phyloP scores from a whole-genome alignment of 164 flowering plant genomes.

The Vitis riparia region DNA sequence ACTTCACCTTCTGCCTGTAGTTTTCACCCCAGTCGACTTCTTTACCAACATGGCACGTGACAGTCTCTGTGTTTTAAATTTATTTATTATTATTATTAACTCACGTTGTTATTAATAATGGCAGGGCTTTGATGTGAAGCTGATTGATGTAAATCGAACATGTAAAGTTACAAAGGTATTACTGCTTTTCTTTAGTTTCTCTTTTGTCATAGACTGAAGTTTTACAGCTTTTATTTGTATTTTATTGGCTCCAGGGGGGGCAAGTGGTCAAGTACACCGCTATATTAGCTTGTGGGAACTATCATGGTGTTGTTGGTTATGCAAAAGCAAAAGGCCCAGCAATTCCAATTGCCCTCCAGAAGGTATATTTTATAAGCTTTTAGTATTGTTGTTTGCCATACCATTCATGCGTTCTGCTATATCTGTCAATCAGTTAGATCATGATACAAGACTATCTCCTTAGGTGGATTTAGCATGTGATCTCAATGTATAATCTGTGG shows the following conservation, averaged over 20 bases:
- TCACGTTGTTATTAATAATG: slow-evolving; percentile 16
- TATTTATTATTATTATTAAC: neutral
- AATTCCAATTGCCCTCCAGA: slow-evolving; percentile 80
- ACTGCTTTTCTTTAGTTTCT: neutral
- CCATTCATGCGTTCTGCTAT: neutral
- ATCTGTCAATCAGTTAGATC: too few species aligned
- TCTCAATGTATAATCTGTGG: too few species aligned
- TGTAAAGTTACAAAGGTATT: slow-evolving; percentile 92
- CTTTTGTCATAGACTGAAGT: neutral
- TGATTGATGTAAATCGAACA: slow-evolving; percentile 78
- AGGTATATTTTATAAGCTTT: slow-evolving; percentile 41
- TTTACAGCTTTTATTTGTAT: neutral
- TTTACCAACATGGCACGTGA: too few species aligned
- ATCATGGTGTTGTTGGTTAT: slow-evolving; percentile 83
- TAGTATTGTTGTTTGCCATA: neutral
- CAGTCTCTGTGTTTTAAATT: neutral
- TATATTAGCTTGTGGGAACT: slow-evolving; percentile 86
- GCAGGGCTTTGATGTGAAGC: slow-evolving; percentile 92
- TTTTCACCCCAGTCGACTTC: too few species aligned
- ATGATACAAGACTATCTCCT: too few species aligned
- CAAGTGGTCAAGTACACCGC: slow-evolving; percentile 74
- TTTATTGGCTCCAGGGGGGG: slow-evolving; percentile 61
- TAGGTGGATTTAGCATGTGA: too few species aligned
- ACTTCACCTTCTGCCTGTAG: too few species aligned
- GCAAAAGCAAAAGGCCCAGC: slow-evolving; percentile 91